Base-by-base conservation (phyloP, 345 rosid species). In the Syzygium grande region DNA sequence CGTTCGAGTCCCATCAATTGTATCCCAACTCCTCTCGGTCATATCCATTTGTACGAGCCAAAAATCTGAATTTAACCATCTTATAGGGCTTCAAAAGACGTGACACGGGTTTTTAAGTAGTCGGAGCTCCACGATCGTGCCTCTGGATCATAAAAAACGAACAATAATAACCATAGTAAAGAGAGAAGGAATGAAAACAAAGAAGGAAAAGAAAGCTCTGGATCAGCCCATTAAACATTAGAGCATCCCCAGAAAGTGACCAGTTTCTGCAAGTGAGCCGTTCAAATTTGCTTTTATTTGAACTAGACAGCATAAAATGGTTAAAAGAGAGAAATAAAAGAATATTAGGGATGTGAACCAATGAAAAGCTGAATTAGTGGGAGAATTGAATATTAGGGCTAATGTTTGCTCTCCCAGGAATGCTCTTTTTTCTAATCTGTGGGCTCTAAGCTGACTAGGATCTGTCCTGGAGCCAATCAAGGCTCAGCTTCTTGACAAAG, bases 361-460 rank as follows among this genome's bases (percentile, higher is more conserved):
- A 59, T 85, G 63, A 52, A 54, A 65, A 86, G 59, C 61, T 80
- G 51, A 55, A 87, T 89, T 87, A 90, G 89, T 90, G 93, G 93
- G 73, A 11, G 46, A 52, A 25, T 84, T 84, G 52, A 87, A 22
- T n/a, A 84, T 85, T 54, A 51, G 85, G 13, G 61, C 53, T 89
- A 85, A 61, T 59, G 54, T 88, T 78, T 84, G 6, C 83, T 73
- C 49, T 9, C 43, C 73, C 30, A 55, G 86, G 84, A 85, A 51
- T 84, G 46, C 77, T 84, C 68, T 63, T 21, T 21, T 80, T 87
- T 87, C 87, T 52, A 80, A 86, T 87, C 91, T 59, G 65, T 91
- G 88, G 90, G 90, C 89, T 84, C 29, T 52, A 88, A 89, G 93
- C 86, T 92, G 89, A 85, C 88, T 87, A 65, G 88, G 85, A 84